Conservation (phyloP, 2,329 filamentous ascomycete genomes). For the Epicoccum nigrum region DNA sequence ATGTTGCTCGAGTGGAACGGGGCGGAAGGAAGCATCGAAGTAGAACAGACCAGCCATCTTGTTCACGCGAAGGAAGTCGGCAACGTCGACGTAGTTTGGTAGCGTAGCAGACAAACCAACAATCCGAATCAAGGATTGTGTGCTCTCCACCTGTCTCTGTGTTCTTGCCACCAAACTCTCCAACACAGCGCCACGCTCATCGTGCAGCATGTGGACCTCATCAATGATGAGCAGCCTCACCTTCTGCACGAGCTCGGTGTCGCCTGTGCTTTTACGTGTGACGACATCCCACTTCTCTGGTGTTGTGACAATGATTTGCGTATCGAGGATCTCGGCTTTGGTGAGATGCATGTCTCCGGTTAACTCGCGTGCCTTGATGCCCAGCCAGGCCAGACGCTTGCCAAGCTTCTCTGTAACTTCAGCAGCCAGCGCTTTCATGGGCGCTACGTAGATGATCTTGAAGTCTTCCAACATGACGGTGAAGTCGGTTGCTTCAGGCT, state of each 20-base stretch:
- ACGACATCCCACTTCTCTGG: slow-evolving; percentile 99
- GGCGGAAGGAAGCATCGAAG: slow-evolving; percentile 93
- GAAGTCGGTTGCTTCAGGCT: slow-evolving; percentile 76
- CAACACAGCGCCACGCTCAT: slow-evolving; percentile 93
- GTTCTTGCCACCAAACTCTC: slow-evolving; percentile 96
- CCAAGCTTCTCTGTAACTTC: slow-evolving; percentile 95
- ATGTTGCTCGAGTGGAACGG: slow-evolving; percentile 94
- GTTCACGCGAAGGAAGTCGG: slow-evolving; percentile 96
- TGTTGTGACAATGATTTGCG: slow-evolving; percentile 97
- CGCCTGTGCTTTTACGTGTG: slow-evolving; percentile 93
- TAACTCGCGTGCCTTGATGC: slow-evolving; percentile 87
- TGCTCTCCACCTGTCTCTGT: slow-evolving; percentile 95
- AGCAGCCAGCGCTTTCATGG: slow-evolving; percentile 97
- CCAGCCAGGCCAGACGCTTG: slow-evolving; percentile 90
- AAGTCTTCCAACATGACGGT: slow-evolving; percentile 84
- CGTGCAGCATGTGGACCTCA: slow-evolving; percentile 99
- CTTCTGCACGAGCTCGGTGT: slow-evolving; percentile 97
- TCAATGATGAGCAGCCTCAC: slow-evolving; percentile 96
- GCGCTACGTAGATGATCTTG: slow-evolving; percentile 98
- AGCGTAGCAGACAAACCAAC: slow-evolving; percentile 94
- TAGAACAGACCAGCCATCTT: slow-evolving; percentile 92
- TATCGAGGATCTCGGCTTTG: slow-evolving; percentile 92
- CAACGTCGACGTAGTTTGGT: slow-evolving; percentile 95
- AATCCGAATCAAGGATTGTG: slow-evolving; percentile 94
- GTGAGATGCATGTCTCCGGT: slow-evolving; percentile 99